phyloP scores from a whole-genome alignment of 2,329 filamentous ascomycete genomes.

The Pyrenophora tritici-repentis region DNA sequence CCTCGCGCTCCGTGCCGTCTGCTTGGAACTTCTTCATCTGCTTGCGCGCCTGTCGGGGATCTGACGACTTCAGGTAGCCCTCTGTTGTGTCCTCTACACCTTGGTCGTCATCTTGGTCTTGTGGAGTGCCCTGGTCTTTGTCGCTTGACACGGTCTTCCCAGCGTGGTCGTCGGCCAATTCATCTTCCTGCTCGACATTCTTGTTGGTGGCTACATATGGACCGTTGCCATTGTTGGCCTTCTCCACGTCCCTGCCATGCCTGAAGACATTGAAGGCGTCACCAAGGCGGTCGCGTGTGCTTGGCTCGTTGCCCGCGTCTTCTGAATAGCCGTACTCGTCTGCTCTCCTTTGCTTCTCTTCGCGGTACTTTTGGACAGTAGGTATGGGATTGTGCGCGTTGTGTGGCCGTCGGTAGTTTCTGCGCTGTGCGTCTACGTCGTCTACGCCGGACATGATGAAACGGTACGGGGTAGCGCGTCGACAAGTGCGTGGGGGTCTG shows the following conservation, averaged over 20 bases:
- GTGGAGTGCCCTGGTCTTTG: conserved; percentile 18
- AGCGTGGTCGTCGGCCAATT: conserved; percentile 41
- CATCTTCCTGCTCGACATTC: conserved; percentile 38
- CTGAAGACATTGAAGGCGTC: conserved; percentile 44
- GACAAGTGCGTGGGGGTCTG: conserved; percentile 5
- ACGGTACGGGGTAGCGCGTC: not conserved
- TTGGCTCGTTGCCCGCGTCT: conserved; percentile 32
- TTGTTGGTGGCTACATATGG: conserved; percentile 46
- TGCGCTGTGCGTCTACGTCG: conserved; percentile 46
- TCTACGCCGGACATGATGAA: conserved; percentile 49
- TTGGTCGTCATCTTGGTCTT: conserved; percentile 29
- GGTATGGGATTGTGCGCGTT: conserved; percentile 53
- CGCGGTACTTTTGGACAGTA: conserved; percentile 53
- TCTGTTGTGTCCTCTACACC: conserved; percentile 53
- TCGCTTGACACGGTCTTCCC: conserved; percentile 25
- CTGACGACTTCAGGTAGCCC: conserved; percentile 38
- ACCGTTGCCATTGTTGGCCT: conserved; percentile 31
- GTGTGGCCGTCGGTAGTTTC: conserved; percentile 51
- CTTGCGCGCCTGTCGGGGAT: conserved; percentile 56
- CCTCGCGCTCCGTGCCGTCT: conserved; percentile 60
- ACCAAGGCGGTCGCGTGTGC: conserved; percentile 42
- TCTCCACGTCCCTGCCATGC: conserved; percentile 34
- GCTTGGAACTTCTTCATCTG: conserved; percentile 55
- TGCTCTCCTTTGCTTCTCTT: conserved; percentile 52
- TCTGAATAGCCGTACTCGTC: conserved; percentile 38